phyloP scores from a whole-genome alignment of 73 alveolate species.

The Uronychia setigera region DNA sequence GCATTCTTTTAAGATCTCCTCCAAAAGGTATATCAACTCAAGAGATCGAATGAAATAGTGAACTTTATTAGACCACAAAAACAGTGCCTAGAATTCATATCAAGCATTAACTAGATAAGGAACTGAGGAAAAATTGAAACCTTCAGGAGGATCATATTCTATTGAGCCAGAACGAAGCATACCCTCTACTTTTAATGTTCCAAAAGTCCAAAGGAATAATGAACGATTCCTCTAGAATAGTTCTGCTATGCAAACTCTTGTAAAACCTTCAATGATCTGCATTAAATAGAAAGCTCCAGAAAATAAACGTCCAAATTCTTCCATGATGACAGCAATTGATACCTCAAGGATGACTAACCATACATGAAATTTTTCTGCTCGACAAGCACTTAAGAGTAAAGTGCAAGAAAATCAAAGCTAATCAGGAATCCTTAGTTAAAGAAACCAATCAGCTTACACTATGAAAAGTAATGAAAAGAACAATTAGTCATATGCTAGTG shows the following conservation, averaged over 20 bases:
- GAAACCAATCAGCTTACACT: background rate
- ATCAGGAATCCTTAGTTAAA: background rate
- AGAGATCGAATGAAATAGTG: background rate
- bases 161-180: background rate
- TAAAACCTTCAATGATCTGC: background rate
- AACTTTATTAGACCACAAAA: background rate
- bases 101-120: background rate
- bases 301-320: background rate
- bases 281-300: background rate
- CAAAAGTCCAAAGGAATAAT: background rate
- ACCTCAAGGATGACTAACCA: background rate
- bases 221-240: background rate
- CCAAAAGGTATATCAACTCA: background rate
- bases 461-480: too few species aligned
- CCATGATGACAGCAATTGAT: background rate
- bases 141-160: background rate
- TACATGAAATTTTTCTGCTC: background rate
- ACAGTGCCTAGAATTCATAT: too few species aligned
- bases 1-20: background rate
- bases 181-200: background rate
- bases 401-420: background rate
- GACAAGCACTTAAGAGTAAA: background rate
- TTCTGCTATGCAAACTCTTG: background rate
- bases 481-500: too few species aligned
- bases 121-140: background rate